Base-by-base conservation (phyloP, 2,329 filamentous ascomycete genomes). In the Thelonectria olida region DNA sequence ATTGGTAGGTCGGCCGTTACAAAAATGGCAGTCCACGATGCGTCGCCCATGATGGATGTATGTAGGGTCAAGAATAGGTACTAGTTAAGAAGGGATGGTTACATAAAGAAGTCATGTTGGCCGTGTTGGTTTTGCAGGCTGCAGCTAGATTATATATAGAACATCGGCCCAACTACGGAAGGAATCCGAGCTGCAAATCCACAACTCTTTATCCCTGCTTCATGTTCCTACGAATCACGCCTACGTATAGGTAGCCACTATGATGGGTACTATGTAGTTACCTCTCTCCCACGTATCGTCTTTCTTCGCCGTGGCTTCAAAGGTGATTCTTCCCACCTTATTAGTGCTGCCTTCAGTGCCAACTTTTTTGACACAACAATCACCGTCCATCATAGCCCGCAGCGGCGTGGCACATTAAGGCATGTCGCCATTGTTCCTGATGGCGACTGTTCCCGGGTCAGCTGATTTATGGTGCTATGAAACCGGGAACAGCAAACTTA, bases 11-110 rank as follows among this genome's bases (percentile, higher is more conserved):
- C 31, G 22, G 52, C 52, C 41, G 42, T 55, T 13, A 55, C 42
- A 7, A 55, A 55, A 49, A 55, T 55, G n/a, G 53, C n/a, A 28
- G 20, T 28, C 42, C 22, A 49, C 2, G 15, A 28, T 49, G 53
- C 22, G 42, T 55, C 31, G 8, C 42, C 22, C 42, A 39, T 55
- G 27, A 12, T 17, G 10, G 25, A 41, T 52, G 9, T n/a, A n/a
- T n/a, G n/a, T n/a, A n/a, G n/a, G n/a, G n/a, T n/a, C n/a, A 12
- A 42, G 23, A 5, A 36, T 5, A 13, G 12, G 2, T 22, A 19
- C 12, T 47, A 17, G 27, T 34, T 2, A 34, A 13, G 12, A 3
- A 34, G 31, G 31, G 12, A 34, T 15, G 15, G 13, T 2, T 34
- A 34, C 31, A 15, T 13, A 15, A 34, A 34, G 15, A 10, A 13